Base-by-base conservation (phyloP, 2,329 filamentous ascomycete species). In the Aspergillus pseudonomiae region DNA sequence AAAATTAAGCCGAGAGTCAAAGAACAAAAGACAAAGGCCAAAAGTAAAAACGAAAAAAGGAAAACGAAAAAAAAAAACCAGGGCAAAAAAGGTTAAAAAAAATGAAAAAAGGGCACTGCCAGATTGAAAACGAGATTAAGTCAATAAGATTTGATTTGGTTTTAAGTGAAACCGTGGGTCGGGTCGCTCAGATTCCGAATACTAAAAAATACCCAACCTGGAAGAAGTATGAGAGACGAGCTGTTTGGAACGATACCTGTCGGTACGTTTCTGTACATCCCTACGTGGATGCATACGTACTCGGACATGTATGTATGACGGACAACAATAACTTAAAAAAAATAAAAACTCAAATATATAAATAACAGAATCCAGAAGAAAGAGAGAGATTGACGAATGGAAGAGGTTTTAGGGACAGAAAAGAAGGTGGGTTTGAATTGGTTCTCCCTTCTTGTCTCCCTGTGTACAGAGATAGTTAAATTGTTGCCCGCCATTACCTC, bases 171-270 rank as follows among this genome's bases (percentile, higher is more conserved):
- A 39, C 45, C 52, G 48, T 46, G 57, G 56, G 41, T 59, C 56
- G 57, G 61, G 59, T 63, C 34, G 26, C 55, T 55, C 45, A 32
- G 36, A 62, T 62, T 62, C 60, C 60, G 60, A 26, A 6, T 30
- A 41, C 19, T 41, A 9, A 41, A 19, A n/a, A 41, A 41, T 41
- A 41, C 39, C 48, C 28, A 52, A 52, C 30, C 48, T 52, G 48
- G 48, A n/a, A 30, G 43, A n/a, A 52, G 26, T 52, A 30, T 36
- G 34, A 36, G 14, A 36, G 34, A 16, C 48, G 21, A 48, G 6
- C 9, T 52, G 21, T 26, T n/a, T 28, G 34, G 28, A n/a, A 21
- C 28, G n/a, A 52, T 52, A 52, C 48, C 28, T 21, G 26, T 10
- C 26, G 19, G 36, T 53, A 45, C 58, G 36, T 34, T 55, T 36